Evolutionary conservation across 306 rosid genomes (phyloP).

Genomic region (Fragaria ananassa): DNA sequence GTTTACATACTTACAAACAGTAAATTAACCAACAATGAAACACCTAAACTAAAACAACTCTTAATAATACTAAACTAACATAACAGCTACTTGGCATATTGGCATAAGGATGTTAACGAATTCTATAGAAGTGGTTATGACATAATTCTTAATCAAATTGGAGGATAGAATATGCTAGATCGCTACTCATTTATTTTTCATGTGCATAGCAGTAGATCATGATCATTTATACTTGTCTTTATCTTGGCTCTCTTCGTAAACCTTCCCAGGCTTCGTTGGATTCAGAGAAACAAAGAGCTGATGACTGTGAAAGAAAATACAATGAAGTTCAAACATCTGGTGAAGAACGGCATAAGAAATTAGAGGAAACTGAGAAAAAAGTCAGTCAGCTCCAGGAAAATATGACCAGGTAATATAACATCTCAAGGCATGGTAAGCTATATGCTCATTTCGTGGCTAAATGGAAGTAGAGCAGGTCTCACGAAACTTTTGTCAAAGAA

Average conservation of each 20-base stretch:
- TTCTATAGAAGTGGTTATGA: not conserved
- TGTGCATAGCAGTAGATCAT: slow-evolving; percentile 13
- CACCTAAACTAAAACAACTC: not conserved
- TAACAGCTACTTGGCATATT: not conserved
- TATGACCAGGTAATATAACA: slow-evolving; percentile 58
- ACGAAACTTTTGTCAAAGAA: not conserved
- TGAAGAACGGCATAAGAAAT: slow-evolving; percentile 45
- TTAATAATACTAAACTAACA: not conserved
- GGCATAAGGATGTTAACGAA: not conserved
- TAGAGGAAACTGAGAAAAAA: slow-evolving; percentile 76
- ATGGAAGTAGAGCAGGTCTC: not conserved
- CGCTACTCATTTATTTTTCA: not conserved
- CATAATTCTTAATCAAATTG: not conserved
- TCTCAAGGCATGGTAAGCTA: slow-evolving; percentile 17
- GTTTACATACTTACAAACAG: not conserved
- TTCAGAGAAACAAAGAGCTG: slow-evolving; percentile 55
- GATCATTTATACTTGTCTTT: slow-evolving; percentile 15
- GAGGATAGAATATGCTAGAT: not conserved
- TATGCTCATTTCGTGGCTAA: not conserved
- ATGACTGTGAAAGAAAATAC: slow-evolving; percentile 57
- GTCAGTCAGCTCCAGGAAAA: slow-evolving; percentile 69
- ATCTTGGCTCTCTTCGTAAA: slow-evolving; percentile 18
- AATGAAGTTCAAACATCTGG: slow-evolving; percentile 47
- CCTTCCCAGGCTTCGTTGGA: slow-evolving; percentile 41
- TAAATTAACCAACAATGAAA: not conserved